Percentiles rank a stretch among this genome's conserved stretches.
These are phyloP conservation scores for Ganoderma meredithae DNA, from an alignment of 1,284 basidiomycete genomes.

Conservation along the genomic window DNA sequence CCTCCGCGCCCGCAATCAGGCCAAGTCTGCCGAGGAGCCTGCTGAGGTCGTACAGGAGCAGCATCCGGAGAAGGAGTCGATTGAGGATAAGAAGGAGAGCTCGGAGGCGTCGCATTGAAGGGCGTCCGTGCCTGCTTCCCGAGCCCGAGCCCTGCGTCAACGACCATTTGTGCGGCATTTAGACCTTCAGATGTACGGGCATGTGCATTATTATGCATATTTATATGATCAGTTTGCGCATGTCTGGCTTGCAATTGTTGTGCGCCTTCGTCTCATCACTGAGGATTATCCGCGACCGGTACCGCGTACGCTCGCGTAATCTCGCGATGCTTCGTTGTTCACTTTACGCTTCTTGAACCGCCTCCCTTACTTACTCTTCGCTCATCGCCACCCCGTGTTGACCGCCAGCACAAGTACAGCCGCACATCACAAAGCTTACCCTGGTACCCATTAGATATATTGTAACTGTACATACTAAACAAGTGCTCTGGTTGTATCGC, in stretches of 20 bases:
- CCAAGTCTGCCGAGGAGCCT: slow-evolving; percentile 14
- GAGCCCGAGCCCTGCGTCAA: not conserved
- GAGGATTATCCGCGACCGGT: too few relatives aligned
- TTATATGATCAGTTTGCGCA: not conserved
- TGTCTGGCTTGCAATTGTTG: too few relatives aligned
- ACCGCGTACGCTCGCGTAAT: too few relatives aligned
- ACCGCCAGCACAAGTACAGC: too few relatives aligned
- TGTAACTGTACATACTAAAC: not conserved
- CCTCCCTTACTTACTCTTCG: too few relatives aligned
- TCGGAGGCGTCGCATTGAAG: slow-evolving; percentile 12
- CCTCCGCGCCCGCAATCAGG: slow-evolving; percentile 14
- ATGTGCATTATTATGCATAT: not conserved
- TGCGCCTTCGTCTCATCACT: too few relatives aligned
- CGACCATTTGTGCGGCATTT: not conserved
- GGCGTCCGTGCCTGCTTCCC: too few relatives aligned
- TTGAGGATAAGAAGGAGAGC: slow-evolving; percentile 17
- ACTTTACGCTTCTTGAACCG: too few relatives aligned
- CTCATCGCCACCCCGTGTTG: too few relatives aligned
- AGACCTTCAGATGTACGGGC: not conserved
- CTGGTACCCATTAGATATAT: not conserved
- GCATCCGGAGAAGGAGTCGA: slow-evolving; percentile 1
- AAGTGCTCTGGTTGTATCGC: not conserved
- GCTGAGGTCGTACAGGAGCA: slow-evolving; percentile 14
- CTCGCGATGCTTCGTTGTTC: too few relatives aligned
- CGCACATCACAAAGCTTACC: not conserved